Percentiles rank a stretch among this genome's conserved stretches.
phyloP scores from a whole-genome alignment of 176 grass and related monocot genomes.

The Juncus effusus region DNA sequence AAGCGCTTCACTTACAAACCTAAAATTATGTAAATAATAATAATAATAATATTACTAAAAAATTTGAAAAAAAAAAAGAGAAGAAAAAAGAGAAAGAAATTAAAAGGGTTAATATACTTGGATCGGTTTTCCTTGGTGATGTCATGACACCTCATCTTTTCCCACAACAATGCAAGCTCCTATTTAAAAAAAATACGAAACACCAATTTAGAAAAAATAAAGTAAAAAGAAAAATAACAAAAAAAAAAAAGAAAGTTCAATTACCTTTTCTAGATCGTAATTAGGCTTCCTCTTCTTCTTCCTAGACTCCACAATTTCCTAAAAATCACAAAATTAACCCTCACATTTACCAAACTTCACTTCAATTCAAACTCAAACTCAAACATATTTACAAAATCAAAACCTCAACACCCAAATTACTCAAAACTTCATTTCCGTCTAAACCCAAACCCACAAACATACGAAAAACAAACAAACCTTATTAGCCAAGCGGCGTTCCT shows the following conservation, averaged over 20 bases:
- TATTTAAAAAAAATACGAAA: constrained; percentile 20
- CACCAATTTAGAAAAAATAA: neutral
- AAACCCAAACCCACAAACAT: neutral
- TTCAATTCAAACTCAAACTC: constrained; percentile 9
- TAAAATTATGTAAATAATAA: constrained; percentile 29
- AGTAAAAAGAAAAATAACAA: neutral
- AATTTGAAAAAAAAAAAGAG: neutral
- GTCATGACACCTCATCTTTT: constrained; percentile 79
- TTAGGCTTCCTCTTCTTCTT: constrained; percentile 71
- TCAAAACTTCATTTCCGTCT: neutral
- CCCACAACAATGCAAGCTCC: constrained; percentile 82
- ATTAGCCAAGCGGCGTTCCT: constrained; percentile 49
- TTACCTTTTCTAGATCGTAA: constrained; percentile 76
- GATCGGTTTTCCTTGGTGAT: constrained; percentile 65
- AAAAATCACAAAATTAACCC: constrained; percentile 1
- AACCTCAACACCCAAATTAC: neutral
- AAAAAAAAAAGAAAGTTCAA: neutral
- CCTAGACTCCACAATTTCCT: constrained; percentile 68
- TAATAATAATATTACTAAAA: constrained; percentile 6
- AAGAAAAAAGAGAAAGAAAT: neutral
- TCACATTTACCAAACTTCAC: neutral
- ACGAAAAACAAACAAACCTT: constrained; percentile 34
- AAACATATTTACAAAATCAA: neutral
- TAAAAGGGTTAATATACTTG: constrained; percentile 44
- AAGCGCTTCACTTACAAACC: constrained; percentile 68